phyloP scores from a whole-genome alignment of 1,284 basidiomycete species.

The Tilletia walkeri region DNA sequence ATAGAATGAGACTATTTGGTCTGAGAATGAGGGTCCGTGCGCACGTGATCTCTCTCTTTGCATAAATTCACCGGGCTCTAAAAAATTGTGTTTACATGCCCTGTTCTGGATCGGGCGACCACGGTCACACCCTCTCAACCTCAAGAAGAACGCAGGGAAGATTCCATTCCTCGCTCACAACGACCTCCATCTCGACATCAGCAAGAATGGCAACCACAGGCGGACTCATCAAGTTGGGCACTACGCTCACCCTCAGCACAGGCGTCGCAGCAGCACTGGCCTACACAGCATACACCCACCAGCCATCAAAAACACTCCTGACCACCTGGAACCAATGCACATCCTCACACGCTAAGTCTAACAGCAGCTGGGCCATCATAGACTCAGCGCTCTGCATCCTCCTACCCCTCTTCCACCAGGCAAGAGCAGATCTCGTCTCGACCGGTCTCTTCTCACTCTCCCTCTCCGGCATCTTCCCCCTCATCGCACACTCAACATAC shows the following conservation, averaged over 20 bases:
- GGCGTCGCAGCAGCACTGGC: conserved; percentile 2
- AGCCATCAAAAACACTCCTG: background rate
- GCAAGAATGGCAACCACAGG: background rate
- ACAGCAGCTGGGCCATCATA: background rate
- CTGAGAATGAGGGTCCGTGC: too few relatives aligned
- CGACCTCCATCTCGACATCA: too few relatives aligned
- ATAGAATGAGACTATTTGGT: too few relatives aligned
- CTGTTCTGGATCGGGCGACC: too few relatives aligned
- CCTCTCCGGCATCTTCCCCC: conserved; percentile 6
- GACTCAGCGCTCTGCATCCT: conserved; percentile 4
- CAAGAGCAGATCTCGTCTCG: background rate
- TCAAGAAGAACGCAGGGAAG: background rate
- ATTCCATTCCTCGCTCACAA: background rate
- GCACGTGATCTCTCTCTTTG: too few relatives aligned
- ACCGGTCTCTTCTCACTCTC: conserved; percentile 14
- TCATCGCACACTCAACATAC: conserved; percentile 5
- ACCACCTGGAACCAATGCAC: background rate
- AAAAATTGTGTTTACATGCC: too few relatives aligned
- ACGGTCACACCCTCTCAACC: background rate
- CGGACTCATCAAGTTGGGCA: background rate
- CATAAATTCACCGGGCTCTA: too few relatives aligned
- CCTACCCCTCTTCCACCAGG: conserved; percentile 5
- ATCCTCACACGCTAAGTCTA: background rate
- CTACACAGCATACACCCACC: conserved; percentile 3
- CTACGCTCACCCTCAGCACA: background rate